Evolutionary conservation across 2,329 filamentous ascomycete genomes (phyloP), one percentile per base, ranked within the genome.

Genomic region (Stagonosporopsis cucurbitacearum): DNA sequence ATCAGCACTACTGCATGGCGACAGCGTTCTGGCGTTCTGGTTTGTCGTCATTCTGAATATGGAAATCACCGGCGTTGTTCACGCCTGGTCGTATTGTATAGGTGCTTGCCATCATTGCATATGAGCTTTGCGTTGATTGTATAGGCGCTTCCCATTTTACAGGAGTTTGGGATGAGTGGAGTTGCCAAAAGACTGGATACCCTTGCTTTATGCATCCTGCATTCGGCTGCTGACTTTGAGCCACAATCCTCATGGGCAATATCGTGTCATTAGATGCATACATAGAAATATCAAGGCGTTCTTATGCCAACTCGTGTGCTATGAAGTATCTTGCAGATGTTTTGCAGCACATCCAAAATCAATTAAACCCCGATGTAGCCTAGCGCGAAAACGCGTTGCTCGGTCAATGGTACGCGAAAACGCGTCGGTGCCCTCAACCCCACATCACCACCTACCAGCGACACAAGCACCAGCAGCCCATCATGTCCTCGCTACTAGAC

Each of bases 401-500:
- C 40, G 35, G 33, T 36, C 37, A 47, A 56, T 28, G 28, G 42
- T 42, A 46, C 52, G 52, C 47, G 36, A 56, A 56, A 50, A 50
- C 53, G 53, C 53, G 46, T 48, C 35, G 43, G 30, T 32, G 28
- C 37, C 30, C 39, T 39, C 43, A 46, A 56, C 53, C 53, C 53
- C 53, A 42, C 53, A 45, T 44, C 41, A 56, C 41, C 40, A 41
- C 26, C 30, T 5, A 26, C 20, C 47, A 25, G 54, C 49, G 47
- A 40, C 36, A 50, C 39, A 43, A 41, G 39, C 44, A 25, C 28
- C 35, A 57, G 30, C 47, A 20, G 33, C 17, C 46, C 65, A 71
- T 54, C 57, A 84, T 84, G 82, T 81, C 82, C 64, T 82, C 81
- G 17, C 67, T 83, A 19, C 67, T 82, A 12, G 81, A 84, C 66